Base-by-base conservation (phyloP, 192 early-diverging fungal genomes). In the Coemansia javaensis region DNA sequence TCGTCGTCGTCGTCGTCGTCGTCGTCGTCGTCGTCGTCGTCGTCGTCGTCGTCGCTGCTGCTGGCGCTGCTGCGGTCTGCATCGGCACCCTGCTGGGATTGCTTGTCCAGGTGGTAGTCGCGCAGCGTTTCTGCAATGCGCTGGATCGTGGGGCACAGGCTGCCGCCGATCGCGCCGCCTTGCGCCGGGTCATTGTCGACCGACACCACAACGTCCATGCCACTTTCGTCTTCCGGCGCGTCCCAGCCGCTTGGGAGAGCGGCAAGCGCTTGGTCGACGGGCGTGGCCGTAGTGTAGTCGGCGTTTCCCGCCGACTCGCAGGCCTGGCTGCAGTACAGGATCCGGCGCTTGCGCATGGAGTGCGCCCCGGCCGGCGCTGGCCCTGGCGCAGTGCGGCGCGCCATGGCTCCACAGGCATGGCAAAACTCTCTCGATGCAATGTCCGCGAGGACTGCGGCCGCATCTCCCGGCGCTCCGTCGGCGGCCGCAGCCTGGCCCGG, bases 211-310 rank as follows among this genome's bases (percentile, higher is more conserved):
- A 24, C 40, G 17, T 70, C 66, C 11, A 32, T 23, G 12, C 59
- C 53, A 15, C 22, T 22, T 15, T 57, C 62, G 24, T 46, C 55
- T 6, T 61, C 52, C 2, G 40, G 32, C 4, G 18, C 24, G 18
- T 72, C 68, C 61, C 68, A 64, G 18, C 47, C 68, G 4, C 1
- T 16, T 31, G 61, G 56, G 20, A 64, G 57, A 12, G 23, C 36
- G 16, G 52, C 27, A 10, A 65, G 58, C 8, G 24, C 32, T 3
- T 44, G 32, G 17, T 20, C 23, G 9, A 24, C 52, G 7, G 40
- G 33, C 3, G 53, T 50, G 1, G 56, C 21, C 0, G 69, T 61
- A 14, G 47, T 24, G 20, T 27, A 35, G 15, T 22, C 27, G 9
- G 31, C 12, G 13, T 13, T 20, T 34, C 48, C 48, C 12, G 36